Conservation (phyloP, 2,329 filamentous ascomycete species). For the Alternaria hordeiaustralica region DNA sequence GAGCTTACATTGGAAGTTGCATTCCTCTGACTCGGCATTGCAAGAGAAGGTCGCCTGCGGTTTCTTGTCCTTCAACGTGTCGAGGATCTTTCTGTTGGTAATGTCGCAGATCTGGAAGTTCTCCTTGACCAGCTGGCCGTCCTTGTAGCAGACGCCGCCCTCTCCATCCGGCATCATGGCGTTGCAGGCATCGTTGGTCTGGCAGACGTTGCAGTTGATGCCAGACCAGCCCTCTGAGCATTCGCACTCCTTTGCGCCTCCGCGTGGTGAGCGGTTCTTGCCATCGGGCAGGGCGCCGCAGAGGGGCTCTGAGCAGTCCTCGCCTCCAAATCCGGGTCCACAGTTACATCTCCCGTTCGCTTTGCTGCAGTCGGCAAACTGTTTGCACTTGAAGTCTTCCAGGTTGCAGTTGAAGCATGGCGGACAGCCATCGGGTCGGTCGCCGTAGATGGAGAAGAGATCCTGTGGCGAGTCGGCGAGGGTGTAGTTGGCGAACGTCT, state of each 20-base stretch:
- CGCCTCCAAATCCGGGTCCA: constrained; percentile 89
- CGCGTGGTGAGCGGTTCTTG: constrained; percentile 74
- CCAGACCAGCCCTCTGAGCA: constrained; percentile 95
- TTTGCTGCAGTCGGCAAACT: constrained; percentile 87
- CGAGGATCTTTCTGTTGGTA: constrained; percentile 91
- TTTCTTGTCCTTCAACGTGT: constrained; percentile 81
- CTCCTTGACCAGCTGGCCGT: constrained; percentile 87
- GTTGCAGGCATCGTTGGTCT: constrained; percentile 81
- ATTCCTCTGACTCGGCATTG: constrained; percentile 73
- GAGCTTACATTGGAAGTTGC: constrained; percentile 89
- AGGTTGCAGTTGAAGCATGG: constrained; percentile 98
- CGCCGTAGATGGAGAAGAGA: constrained; percentile 73
- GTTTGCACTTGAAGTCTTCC: constrained; percentile 87
- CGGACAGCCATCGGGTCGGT: constrained; percentile 77
- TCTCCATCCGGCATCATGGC: constrained; percentile 83
- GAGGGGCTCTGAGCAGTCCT: constrained; percentile 89
- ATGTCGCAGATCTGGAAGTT: constrained; percentile 99
- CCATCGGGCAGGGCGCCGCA: constrained; percentile 89
- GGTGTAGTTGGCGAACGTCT: constrained; percentile 55
- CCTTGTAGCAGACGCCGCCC: constrained; percentile 88
- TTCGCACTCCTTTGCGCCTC: constrained; percentile 70
- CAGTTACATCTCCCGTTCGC: constrained; percentile 93
- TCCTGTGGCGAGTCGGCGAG: constrained; percentile 54
- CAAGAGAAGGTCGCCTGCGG: constrained; percentile 96
- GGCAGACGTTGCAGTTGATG: constrained; percentile 96